Base-by-base conservation (phyloP, 2,329 filamentous ascomycete genomes). In the Trichoderma sp. region DNA sequence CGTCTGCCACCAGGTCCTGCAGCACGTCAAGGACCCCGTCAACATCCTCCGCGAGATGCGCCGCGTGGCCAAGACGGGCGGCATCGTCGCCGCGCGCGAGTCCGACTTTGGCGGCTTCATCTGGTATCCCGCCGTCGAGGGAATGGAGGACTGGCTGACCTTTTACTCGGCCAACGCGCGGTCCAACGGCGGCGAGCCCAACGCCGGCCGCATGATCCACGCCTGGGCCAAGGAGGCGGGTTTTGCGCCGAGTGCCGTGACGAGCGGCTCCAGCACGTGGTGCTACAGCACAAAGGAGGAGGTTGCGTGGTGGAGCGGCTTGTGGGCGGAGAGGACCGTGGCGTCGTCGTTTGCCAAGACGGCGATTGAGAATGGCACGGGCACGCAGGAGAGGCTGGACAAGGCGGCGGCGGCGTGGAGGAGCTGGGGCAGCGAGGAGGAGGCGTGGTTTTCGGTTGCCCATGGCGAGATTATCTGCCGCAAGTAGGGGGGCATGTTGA, bases 21-120 rank as follows among this genome's bases (percentile, higher is more conserved):
- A 78, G 24, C 81, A 84, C 68, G 75, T 84, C 21, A 74, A 76
- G 3, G 75, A 78, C 35, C 77, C 76, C 5, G 76, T 79, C 2
- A 52, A 68, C 0, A 77, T 80, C 13, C 63, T 83, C 27, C n/a
- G 55, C 2, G 81, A 83, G 72, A 81, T 83, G 76, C 75, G 78
- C 3, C 76, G 83, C 0, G 79, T 84, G 0, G 73, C 81, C 10
- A 81, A 77, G 72, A 76, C 78, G 0, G 81, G 81, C 2, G 83
- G 82, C 27, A 71, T 84, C 16, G 74, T 83, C 0, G 82, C 74
- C 6, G 72, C 72, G 6, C 80, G 75, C 40, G 73, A 75, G 61
- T 70, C 73, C 5, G 75, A 75, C 63, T 70, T 68, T 29, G 71
- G 65, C 4, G 56, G 70, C 19, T 72, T 74, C 49, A 27, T 71